Percentiles rank a stretch among this genome's conserved stretches.
These are phyloP conservation scores for Pecoramyces ruminantium DNA, from an alignment of 192 early-diverging fungal genomes.

Conservation along the genomic window DNA sequence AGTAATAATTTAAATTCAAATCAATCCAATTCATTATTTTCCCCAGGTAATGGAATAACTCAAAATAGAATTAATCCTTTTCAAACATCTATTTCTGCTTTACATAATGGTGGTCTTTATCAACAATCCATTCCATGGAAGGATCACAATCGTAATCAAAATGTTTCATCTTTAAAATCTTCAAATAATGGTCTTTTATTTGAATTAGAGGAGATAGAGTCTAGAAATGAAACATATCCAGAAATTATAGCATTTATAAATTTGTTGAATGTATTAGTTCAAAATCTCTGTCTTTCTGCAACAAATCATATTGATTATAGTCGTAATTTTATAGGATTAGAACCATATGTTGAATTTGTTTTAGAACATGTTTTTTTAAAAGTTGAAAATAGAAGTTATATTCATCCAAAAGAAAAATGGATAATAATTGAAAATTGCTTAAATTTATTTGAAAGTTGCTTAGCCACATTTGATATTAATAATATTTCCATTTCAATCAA, in stretches of 20 bases:
- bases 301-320: not conserved
- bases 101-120: not conserved
- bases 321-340: not conserved
- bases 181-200: conserved; percentile 35
- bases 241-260: conserved; percentile 71
- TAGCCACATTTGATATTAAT: conserved; percentile 56
- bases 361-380: conserved; percentile 74
- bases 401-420: conserved; percentile 55
- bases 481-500: conserved; percentile 6
- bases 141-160: not conserved
- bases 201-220: conserved; percentile 71
- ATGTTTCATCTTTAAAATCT: not conserved
- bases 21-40: not conserved
- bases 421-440: conserved; percentile 54
- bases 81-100: not conserved
- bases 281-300: conserved; percentile 7
- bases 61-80: not conserved
- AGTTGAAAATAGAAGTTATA: conserved; percentile 46
- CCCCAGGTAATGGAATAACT: not conserved
- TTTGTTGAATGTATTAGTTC: conserved; percentile 52
- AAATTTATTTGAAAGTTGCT: conserved; percentile 57
- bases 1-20: not conserved
- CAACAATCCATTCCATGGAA: not conserved
- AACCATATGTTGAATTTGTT: conserved; percentile 66
- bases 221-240: conserved; percentile 58